Base-by-base conservation (phyloP, 192 early-diverging fungal species). In the Powellomyces hirtus region DNA sequence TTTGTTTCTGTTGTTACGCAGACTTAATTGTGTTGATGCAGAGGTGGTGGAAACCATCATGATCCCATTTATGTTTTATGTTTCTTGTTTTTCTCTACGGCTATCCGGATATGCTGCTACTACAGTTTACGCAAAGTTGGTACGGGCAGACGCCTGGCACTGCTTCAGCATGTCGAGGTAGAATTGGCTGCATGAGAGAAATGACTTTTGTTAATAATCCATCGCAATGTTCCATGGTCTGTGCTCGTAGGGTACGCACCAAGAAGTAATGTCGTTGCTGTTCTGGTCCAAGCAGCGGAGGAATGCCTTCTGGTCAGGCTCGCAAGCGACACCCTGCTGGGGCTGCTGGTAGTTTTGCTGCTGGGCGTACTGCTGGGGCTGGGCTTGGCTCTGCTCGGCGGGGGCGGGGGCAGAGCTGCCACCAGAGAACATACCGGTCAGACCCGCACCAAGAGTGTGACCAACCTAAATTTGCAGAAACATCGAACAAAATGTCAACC, bases 91-190 rank as follows among this genome's bases (percentile, higher is more conserved):
- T 49, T 3, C 46, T 49, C 46, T 49, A 49, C 46, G n/a, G 14
- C 46, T 49, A 49, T 24, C 26, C 2, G 2, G 46, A 18, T 42
- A 13, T 42, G 46, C 46, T 24, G 14, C 5, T 7, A 24, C 2
- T 6, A n/a, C 40, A 42, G 8, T 49, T 49, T 49, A 49, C 46
- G 46, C 46, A 49, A 49, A 49, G n/a, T n/a, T 61, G 46, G 37
- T 50, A 30, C 42, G 55, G 18, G 38, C 3, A 42, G 71, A 13
- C 24, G 75, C 38, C 70, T 92, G 92, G 83, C 94, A 98, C 56
- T 89, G 81, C 86, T 95, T 95, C 59, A 98, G 86, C 79, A 89
- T 83, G 68, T 98, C 93, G 38, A 95, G 77, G 77, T 94, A 94
- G 84, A 90, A 94, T 79, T 93, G 89, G 82, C 76, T 68, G 40